phyloP scores from a whole-genome alignment of 2,329 filamentous ascomycete genomes.

The Thelonectria rubi region DNA sequence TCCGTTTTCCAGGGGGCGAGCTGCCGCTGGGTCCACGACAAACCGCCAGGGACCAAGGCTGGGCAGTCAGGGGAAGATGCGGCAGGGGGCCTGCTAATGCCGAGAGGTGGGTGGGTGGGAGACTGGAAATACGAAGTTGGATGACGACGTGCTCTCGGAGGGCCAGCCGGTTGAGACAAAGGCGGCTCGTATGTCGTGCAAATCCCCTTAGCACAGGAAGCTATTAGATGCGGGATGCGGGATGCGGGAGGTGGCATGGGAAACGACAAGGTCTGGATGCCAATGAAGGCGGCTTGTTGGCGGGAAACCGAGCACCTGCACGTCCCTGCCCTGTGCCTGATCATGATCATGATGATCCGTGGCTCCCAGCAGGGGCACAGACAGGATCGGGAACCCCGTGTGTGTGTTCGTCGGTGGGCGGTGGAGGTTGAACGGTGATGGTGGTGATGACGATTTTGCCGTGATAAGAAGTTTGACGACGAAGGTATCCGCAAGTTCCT shows the following conservation, averaged over 20 bases:
- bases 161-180: slow-evolving; percentile 13
- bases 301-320: slow-evolving; percentile 6
- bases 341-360: slow-evolving; percentile 13
- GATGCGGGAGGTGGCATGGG: slow-evolving; percentile 4
- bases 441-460: slow-evolving; percentile 19
- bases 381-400: slow-evolving; percentile 37
- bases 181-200: slow-evolving; percentile 16
- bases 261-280: slow-evolving; percentile 9
- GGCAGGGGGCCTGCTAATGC: slow-evolving; percentile 33
- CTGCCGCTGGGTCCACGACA: slow-evolving; percentile 14
- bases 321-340: slow-evolving; percentile 20
- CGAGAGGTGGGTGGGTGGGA: too few relatives aligned
- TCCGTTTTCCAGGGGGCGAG: slow-evolving; percentile 12
- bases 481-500: too few relatives aligned
- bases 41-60: slow-evolving; percentile 28
- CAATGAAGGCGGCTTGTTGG: neutral
- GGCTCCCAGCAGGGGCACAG: too few relatives aligned
- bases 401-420: slow-evolving; percentile 11
- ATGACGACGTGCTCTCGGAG: slow-evolving; percentile 27
- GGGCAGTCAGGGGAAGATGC: slow-evolving; percentile 24
- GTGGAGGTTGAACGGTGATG: slow-evolving; percentile 25
- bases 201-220: neutral
- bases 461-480: slow-evolving; percentile 17
- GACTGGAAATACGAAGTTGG: slow-evolving; percentile 38
- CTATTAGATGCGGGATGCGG: slow-evolving; percentile 3